Conservation (phyloP, 2,329 filamentous ascomycete genomes). For the Zopfia rhizophila region DNA sequence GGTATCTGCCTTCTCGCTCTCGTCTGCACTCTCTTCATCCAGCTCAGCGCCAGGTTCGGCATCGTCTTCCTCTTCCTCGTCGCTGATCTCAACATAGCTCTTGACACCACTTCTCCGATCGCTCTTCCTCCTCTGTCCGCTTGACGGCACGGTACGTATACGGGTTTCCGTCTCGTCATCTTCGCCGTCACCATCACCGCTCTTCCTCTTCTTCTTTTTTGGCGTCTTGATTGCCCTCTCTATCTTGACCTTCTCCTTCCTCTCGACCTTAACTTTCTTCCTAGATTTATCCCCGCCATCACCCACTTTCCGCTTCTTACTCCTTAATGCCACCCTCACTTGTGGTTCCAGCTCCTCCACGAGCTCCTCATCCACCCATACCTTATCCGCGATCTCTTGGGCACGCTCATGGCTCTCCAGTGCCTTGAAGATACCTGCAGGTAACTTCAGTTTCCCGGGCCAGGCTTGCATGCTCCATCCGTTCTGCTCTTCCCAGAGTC, state of each 20-base stretch:
- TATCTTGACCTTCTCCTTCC: slow-evolving; percentile 42
- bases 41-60: slow-evolving; percentile 38
- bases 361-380: slow-evolving; percentile 79
- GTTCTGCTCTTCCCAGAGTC: slow-evolving; percentile 86
- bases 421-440: slow-evolving; percentile 78
- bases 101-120: slow-evolving; percentile 48
- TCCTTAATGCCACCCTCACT: slow-evolving; percentile 75
- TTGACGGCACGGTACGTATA: slow-evolving; percentile 41
- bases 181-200: slow-evolving; percentile 45
- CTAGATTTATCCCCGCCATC: slow-evolving; percentile 38
- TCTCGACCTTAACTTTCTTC: slow-evolving; percentile 49
- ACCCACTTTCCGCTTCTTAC: slow-evolving; percentile 58
- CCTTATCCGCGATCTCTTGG: slow-evolving; percentile 86
- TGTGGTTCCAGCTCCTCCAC: slow-evolving; percentile 81
- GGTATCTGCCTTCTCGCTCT: slow-evolving; percentile 13
- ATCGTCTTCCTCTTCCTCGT: slow-evolving; percentile 54
- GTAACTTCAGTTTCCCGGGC: slow-evolving; percentile 82
- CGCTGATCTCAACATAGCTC: slow-evolving; percentile 59
- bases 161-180: slow-evolving; percentile 36
- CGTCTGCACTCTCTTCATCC: slow-evolving; percentile 23
- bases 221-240: slow-evolving; percentile 50
- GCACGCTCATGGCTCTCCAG: slow-evolving; percentile 81
- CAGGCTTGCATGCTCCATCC: slow-evolving; percentile 88
- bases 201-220: slow-evolving; percentile 46
- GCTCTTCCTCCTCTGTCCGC: slow-evolving; percentile 57